phyloP scores from a whole-genome alignment of 1,284 basidiomycete species.

The Melampsora americana region DNA sequence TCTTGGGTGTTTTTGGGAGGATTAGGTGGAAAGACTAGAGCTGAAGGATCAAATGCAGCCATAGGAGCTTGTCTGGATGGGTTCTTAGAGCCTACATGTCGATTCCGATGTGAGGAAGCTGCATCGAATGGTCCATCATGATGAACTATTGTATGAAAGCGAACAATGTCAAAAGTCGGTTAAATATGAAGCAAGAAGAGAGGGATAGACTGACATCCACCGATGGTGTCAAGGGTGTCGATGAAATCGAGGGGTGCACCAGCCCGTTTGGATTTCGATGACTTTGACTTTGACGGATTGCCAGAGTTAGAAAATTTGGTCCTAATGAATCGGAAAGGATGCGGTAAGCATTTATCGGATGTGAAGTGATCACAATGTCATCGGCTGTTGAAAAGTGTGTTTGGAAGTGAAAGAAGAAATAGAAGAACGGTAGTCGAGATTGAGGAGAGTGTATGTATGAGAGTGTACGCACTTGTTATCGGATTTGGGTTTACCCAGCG shows the following conservation, averaged over 20 bases:
- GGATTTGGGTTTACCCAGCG: too few relatives aligned
- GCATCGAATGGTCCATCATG: conserved; percentile 84
- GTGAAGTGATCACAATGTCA: too few relatives aligned
- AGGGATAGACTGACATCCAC: conserved; percentile 22
- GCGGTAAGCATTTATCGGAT: too few relatives aligned
- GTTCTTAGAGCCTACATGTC: conserved; percentile 52
- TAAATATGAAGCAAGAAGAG: not conserved
- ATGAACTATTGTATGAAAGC: conserved; percentile 55
- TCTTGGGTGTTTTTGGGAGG: conserved; percentile 53
- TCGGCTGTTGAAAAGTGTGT: too few relatives aligned
- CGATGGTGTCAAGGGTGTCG: conserved; percentile 39
- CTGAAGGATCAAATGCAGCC: conserved; percentile 66
- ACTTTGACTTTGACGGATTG: not conserved
- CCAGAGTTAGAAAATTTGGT: too few relatives aligned
- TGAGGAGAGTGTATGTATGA: too few relatives aligned
- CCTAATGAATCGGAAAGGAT: too few relatives aligned
- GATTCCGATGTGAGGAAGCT: conserved; percentile 77
- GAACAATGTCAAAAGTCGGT: not conserved
- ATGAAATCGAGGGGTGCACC: conserved; percentile 21
- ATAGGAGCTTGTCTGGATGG: conserved; percentile 71
- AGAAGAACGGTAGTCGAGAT: too few relatives aligned
- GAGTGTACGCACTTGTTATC: too few relatives aligned
- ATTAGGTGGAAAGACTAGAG: conserved; percentile 56
- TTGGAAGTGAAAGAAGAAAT: too few relatives aligned
- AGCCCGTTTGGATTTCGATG: conserved; percentile 4